These are phyloP conservation scores for Austroboletus eburneus DNA, from an alignment of 768 basidiomycete genomes.

Conservation along the genomic window DNA sequence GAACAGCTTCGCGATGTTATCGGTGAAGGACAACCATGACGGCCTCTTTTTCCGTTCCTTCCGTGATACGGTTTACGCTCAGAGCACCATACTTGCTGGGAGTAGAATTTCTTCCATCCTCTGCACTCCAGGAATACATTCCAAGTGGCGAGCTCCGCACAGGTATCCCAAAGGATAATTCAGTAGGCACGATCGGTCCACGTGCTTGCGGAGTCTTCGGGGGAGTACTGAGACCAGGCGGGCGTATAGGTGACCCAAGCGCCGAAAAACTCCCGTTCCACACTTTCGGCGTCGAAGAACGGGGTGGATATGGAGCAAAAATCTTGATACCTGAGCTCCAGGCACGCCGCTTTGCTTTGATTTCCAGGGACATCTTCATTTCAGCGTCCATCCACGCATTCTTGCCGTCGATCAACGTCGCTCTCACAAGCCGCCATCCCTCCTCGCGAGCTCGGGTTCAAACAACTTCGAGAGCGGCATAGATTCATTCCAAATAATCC, in stretches of 20 bases:
- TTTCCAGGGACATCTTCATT: slow-evolving; percentile 42
- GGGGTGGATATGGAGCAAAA: slow-evolving; percentile 23
- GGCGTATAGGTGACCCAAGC: slow-evolving; percentile 2
- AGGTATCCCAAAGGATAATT: slow-evolving; percentile 49
- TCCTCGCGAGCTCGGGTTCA: slow-evolving; percentile 39
- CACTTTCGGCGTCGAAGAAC: slow-evolving; percentile 3
- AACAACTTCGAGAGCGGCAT: slow-evolving; percentile 39
- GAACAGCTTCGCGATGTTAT: slow-evolving; percentile 21
- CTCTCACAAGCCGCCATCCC: slow-evolving; percentile 38
- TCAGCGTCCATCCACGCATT: slow-evolving; percentile 28
- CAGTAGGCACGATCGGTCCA: slow-evolving; percentile 27
- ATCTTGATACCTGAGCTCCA: slow-evolving; percentile 57
- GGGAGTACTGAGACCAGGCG: slow-evolving; percentile 20
- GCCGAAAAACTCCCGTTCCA: slow-evolving; percentile 15
- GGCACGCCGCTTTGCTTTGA: slow-evolving; percentile 57
- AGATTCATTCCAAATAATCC: slow-evolving; percentile 35
- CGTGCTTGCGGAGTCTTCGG: slow-evolving; percentile 1
- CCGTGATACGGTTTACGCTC: slow-evolving; percentile 9
- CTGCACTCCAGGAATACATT: slow-evolving; percentile 34
- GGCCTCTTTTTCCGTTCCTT: slow-evolving; percentile 14
- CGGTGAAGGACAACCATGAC: slow-evolving; percentile 15
- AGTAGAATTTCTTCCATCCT: slow-evolving; percentile 30
- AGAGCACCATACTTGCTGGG: slow-evolving; percentile 18
- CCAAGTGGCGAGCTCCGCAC: slow-evolving; percentile 49
- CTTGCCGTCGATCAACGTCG: slow-evolving; percentile 17